Percentiles rank a stretch among this genome's conserved stretches.
These are phyloP conservation scores for Rhynchosporium agropyri DNA, from an alignment of 2,329 filamentous ascomycete genomes.

Conservation along the genomic window DNA sequence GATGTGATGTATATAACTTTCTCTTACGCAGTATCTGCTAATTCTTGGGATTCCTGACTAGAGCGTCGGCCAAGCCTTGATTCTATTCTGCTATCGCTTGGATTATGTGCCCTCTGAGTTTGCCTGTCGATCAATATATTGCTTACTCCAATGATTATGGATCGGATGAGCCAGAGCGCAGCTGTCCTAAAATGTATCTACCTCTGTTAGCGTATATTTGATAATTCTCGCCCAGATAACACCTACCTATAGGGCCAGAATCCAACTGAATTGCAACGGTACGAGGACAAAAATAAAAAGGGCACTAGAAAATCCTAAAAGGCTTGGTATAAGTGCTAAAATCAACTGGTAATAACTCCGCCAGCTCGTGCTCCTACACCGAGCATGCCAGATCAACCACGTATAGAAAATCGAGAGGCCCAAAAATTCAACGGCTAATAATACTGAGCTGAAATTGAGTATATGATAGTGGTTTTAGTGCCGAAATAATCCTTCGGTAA, in stretches of 20 bases:
- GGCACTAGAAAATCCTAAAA: slow-evolving; percentile 1
- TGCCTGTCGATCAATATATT: slow-evolving; percentile 2
- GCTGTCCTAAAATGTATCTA: slow-evolving; percentile 10
- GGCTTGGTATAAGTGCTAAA: slow-evolving; percentile 3
- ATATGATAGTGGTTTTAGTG: not conserved
- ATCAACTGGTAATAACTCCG: slow-evolving; percentile 8
- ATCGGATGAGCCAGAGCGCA: slow-evolving; percentile 2
- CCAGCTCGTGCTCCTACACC: slow-evolving; percentile 1
- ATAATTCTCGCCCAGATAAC: not conserved
- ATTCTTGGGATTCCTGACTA: not conserved
- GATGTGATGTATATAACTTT: slow-evolving; percentile 10
- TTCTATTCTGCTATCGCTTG: slow-evolving; percentile 1
- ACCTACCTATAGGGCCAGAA: not conserved
- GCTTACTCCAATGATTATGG: slow-evolving; percentile 1
- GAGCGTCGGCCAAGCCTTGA: not conserved
- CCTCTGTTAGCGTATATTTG: slow-evolving; percentile 7
- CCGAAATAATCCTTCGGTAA: slow-evolving; percentile 5
- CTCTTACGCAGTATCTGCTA: slow-evolving; percentile 7
- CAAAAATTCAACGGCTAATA: slow-evolving; percentile 4
- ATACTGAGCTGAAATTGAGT: slow-evolving; percentile 8
- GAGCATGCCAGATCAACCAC: not conserved
- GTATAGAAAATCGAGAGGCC: slow-evolving; percentile 3
- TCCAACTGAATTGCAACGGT: not conserved
- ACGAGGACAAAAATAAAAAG: not conserved
- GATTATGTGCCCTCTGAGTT: slow-evolving; percentile 1